Conservation (phyloP, 768 basidiomycete genomes). For the Daedaleopsis nitida region DNA sequence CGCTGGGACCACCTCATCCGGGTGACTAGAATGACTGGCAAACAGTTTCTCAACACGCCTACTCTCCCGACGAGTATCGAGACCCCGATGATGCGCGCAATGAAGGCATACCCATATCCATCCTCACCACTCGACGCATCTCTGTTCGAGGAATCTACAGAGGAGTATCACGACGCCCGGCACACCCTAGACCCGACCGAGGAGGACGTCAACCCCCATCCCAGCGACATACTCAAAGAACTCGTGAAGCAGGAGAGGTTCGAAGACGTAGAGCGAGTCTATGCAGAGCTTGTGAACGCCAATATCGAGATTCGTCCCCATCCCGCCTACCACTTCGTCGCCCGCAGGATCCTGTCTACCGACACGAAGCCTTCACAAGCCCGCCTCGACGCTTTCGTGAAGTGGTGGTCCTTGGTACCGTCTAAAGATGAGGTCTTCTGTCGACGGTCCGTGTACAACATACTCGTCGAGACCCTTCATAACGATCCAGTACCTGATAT, state of each 20-base stretch:
- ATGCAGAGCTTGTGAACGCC: constrained; percentile 41
- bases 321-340: constrained; percentile 37
- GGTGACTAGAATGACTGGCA: constrained; percentile 11
- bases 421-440: not conserved
- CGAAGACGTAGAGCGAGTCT: constrained; percentile 38
- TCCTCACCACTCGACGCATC: constrained; percentile 31
- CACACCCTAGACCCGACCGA: not conserved
- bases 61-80: constrained; percentile 19
- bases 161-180: constrained; percentile 33
- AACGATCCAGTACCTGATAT: constrained; percentile 34
- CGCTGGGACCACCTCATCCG: constrained; percentile 16
- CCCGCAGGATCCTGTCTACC: constrained; percentile 33
- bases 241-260: constrained; percentile 35
- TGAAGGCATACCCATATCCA: constrained; percentile 39
- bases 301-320: constrained; percentile 40
- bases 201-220: not conserved
- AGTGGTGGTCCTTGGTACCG: constrained; percentile 50
- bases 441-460: constrained; percentile 24
- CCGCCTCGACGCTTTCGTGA: constrained; percentile 28
- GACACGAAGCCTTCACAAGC: constrained; percentile 14
- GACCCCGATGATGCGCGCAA: constrained; percentile 39
- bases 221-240: constrained; percentile 21
- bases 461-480: constrained; percentile 38
- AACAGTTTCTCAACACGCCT: constrained; percentile 26
- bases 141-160: constrained; percentile 39